A percentile compares a stretch with the other conserved stretches of the same genome.
phyloP scores from a whole-genome alignment of 805 yeast species.

The Phaffomyces antillensis region DNA sequence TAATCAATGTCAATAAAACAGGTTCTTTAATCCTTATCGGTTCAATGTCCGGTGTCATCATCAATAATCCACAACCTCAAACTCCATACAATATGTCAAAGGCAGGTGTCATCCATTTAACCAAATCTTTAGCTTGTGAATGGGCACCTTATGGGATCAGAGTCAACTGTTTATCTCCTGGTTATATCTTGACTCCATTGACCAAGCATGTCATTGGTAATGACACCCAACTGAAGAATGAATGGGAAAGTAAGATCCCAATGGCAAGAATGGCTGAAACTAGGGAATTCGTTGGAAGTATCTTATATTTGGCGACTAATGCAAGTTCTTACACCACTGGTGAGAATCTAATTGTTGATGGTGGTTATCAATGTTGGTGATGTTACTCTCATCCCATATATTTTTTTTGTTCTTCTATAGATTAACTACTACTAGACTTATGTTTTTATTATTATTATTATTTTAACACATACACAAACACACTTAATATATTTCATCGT shows the following conservation, averaged over 20 bases:
- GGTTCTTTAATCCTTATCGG: conserved; percentile 66
- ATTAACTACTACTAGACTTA: background rate
- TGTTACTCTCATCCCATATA: too few species aligned
- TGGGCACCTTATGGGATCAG: conserved; percentile 75
- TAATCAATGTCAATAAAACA: conserved; percentile 44
- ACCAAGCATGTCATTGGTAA: conserved; percentile 63
- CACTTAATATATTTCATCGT: too few species aligned
- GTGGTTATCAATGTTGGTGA: conserved; percentile 81
- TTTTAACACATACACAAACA: too few species aligned
- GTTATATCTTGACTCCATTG: conserved; percentile 73
- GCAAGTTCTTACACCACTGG: conserved; percentile 82
- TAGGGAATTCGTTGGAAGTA: conserved; percentile 71
- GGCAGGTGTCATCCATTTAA: conserved; percentile 81
- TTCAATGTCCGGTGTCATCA: conserved; percentile 75
- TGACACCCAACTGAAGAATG: conserved; percentile 51
- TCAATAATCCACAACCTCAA: conserved; percentile 75
- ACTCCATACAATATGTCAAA: conserved; percentile 78
- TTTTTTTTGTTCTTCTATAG: too few species aligned
- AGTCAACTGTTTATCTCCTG: conserved; percentile 74
- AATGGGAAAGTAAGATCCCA: conserved; percentile 70
- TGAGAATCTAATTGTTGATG: conserved; percentile 75
- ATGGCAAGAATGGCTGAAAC: conserved; percentile 83
- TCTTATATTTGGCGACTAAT: conserved; percentile 64
- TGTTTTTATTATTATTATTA: background rate
- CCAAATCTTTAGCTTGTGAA: conserved; percentile 68